phyloP scores from a whole-genome alignment of 257 asterid genomes.

The Gardenia jasminoides region DNA sequence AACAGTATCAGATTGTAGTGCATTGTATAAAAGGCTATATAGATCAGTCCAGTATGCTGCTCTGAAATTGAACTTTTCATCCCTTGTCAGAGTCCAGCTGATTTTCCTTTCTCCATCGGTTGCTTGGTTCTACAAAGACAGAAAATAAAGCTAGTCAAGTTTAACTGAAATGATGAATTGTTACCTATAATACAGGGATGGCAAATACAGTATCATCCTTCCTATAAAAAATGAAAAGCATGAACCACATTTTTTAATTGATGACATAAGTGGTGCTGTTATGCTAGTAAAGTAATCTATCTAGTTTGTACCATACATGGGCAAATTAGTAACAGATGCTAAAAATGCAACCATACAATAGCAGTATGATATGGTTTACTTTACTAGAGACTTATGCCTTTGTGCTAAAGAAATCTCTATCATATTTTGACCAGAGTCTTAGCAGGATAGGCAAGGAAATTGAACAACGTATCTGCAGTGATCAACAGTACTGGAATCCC shows the following conservation, averaged over 20 bases:
- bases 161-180: background rate
- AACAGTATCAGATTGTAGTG: conserved; percentile 47
- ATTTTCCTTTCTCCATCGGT: conserved; percentile 51
- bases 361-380: no score
- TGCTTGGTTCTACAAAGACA: conserved; percentile 52
- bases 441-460: background rate
- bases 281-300: background rate
- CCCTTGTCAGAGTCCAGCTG: conserved; percentile 54
- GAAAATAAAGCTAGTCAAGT: background rate
- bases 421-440: background rate
- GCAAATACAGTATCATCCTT: background rate
- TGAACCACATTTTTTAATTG: background rate
- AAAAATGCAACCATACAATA: no score
- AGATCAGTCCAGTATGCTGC: conserved; percentile 89
- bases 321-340: background rate
- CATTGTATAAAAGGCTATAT: conserved; percentile 53
- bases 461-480: background rate
- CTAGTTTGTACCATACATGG: background rate
- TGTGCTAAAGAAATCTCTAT: background rate
- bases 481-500: background rate
- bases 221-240: no score
- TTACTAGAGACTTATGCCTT: background rate
- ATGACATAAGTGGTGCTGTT: background rate
- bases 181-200: background rate
- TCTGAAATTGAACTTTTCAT: conserved; percentile 65